Evolutionary conservation across 164 flowering plant species (phyloP), one percentile per base, ranked within the genome.

Genomic region (Vitis labrusca): DNA sequence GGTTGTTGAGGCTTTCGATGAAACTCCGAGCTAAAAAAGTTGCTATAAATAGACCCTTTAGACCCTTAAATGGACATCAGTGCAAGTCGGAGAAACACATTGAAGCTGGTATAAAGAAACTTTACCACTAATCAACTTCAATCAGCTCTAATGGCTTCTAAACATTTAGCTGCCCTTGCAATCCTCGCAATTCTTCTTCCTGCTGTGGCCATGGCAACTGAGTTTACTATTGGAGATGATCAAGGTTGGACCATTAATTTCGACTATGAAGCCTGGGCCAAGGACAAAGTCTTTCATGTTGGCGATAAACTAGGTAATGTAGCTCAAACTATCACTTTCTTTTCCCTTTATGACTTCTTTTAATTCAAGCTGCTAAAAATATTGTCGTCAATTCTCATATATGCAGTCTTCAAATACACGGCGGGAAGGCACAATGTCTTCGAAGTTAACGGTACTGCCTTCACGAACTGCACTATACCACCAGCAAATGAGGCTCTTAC

Each of bases 161-260:
- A 32, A 32, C 44, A 32, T 1, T 7, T 32, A 7, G 6, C 6
- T 32, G 44, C 44, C 44, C 44, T 32, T 32, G 44, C 44, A 32
- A 7, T 32, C 44, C 3, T 32, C 44, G 44, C 44, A 3, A 32
- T 32, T 32, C 0, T 32, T 32, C 44, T 32, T 32, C 44, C 44
- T 7, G 44, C 44, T 3, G 44, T 32, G 44, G 59, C 70, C 57
- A 10, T 61, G 52, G 76, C 76, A 8, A 63, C 63, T 5, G 67
- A 73, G 8, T 49, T 32, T 51, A 27, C 63, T 5, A 73, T 74
- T 30, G 77, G 77, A 67, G 77, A 74, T 44, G 68, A 69, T 16
- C 44, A 27, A 2, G 77, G 77, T 7, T 74, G 77, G 77, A 64
- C 64, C 54, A 47, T 16, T 13, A 59, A 69, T 50, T 68, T 74